A percentile compares a stretch with the other conserved stretches of the same genome.
These are phyloP conservation scores for Colletotrichum sansevieriae DNA, from an alignment of 2,329 filamentous ascomycete genomes.

Conservation along the genomic window DNA sequence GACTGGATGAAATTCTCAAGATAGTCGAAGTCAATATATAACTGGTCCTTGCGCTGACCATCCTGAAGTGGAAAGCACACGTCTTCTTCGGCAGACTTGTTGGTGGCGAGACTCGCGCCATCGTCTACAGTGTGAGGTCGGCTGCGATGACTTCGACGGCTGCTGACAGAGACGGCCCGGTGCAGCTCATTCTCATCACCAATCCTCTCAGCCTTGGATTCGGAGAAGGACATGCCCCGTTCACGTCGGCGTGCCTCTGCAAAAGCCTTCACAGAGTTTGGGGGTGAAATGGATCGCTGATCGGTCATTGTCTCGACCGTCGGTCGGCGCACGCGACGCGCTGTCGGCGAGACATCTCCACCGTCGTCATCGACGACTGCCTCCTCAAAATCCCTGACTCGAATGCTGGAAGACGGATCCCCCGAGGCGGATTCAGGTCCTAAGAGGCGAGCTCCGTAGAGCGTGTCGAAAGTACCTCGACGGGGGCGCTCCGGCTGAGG, in stretches of 20 bases:
- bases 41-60: constrained; percentile 75
- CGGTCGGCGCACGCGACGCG: constrained; percentile 64
- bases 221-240: constrained; percentile 74
- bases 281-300: constrained; percentile 83
- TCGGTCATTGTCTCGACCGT: constrained; percentile 69
- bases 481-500: constrained; percentile 72
- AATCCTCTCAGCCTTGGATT: constrained; percentile 53
- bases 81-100: constrained; percentile 84
- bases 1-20: constrained; percentile 89
- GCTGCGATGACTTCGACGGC: constrained; percentile 70
- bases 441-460: constrained; percentile 67
- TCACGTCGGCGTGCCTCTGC: constrained; percentile 89
- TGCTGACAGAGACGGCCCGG: constrained; percentile 78
- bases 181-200: constrained; percentile 70
- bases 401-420: constrained; percentile 54
- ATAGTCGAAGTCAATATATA: constrained; percentile 92
- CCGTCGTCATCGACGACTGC: constrained; percentile 84
- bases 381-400: constrained; percentile 86
- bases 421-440: constrained; percentile 48
- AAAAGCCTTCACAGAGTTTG: constrained; percentile 98
- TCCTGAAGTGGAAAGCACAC: constrained; percentile 89
- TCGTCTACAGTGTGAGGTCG: constrained; percentile 73
- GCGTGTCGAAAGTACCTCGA: constrained; percentile 80
- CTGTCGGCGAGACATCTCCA: constrained; percentile 58
- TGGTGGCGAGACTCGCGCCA: constrained; percentile 70